Evolutionary conservation across 2,329 filamentous ascomycete genomes (phyloP).

Genomic region (Pseudogymnoascus sp.): DNA sequence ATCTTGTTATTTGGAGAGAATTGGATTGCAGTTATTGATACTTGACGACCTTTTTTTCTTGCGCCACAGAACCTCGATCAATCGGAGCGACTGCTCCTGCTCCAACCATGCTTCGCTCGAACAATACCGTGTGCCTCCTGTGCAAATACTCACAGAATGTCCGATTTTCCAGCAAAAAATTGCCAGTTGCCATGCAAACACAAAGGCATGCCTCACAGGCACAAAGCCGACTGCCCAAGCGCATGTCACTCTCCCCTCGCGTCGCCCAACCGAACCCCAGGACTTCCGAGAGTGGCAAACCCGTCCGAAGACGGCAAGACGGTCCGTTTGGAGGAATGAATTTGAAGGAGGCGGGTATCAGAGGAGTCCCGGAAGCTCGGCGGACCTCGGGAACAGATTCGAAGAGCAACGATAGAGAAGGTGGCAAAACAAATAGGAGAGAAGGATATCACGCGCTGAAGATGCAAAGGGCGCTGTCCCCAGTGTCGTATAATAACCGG

Average conservation of each 20-base stretch:
- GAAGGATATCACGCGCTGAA: conserved; percentile 65
- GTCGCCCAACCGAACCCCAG: conserved; percentile 29
- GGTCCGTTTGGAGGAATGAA: conserved; percentile 55
- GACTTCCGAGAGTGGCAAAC: conserved; percentile 25
- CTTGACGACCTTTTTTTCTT: neutral
- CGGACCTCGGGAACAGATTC: conserved; percentile 19
- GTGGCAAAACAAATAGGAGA: conserved; percentile 32
- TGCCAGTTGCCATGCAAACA: conserved; percentile 12
- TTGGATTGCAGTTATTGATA: neutral
- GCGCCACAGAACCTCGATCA: conserved; percentile 4
- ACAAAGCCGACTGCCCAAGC: conserved; percentile 37
- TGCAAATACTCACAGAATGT: conserved; percentile 8
- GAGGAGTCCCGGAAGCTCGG: conserved; percentile 32
- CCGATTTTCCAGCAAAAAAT: neutral
- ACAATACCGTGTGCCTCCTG: conserved; percentile 11
- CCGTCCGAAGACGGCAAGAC: conserved; percentile 34
- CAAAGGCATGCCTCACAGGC: conserved; percentile 23
- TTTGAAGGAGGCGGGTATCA: conserved; percentile 38
- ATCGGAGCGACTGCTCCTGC: conserved; percentile 1
- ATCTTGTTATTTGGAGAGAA: neutral
- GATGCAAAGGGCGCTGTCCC: conserved; percentile 76
- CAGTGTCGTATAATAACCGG: conserved; percentile 65
- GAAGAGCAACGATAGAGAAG: conserved; percentile 14
- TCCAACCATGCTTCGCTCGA: conserved; percentile 10
- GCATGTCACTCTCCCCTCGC: conserved; percentile 42